Percentiles rank a stretch among this genome's conserved stretches.
Evolutionary conservation across 345 rosid species (phyloP).

Genomic region (Acer campestre): DNA sequence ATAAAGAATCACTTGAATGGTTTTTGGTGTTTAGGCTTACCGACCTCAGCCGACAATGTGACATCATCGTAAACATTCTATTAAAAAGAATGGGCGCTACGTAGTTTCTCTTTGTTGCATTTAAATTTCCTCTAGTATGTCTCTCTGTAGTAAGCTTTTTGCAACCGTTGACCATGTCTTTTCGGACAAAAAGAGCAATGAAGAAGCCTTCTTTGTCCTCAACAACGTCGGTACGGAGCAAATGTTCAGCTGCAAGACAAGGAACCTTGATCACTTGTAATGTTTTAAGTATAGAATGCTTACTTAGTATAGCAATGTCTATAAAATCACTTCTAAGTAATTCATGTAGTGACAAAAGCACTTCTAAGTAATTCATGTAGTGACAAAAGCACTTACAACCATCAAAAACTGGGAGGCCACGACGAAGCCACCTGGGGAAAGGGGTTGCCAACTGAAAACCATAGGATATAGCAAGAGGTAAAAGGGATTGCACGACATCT

Average conservation of each 20-base stretch:
- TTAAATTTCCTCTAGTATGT: not conserved
- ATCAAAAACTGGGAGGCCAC: conserved; percentile 70
- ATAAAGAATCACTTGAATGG: not conserved
- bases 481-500: conserved; percentile 69
- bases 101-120: not conserved
- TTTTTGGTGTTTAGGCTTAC: not conserved
- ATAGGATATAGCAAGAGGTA: conserved; percentile 51
- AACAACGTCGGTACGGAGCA: conserved; percentile 51
- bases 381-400: conserved; percentile 57
- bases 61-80: conserved; percentile 32
- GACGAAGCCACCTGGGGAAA: conserved; percentile 71
- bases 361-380: conserved; percentile 24
- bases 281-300: too few relatives aligned
- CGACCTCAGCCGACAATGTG: not conserved
- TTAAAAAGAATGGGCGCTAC: conserved; percentile 23
- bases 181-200: conserved; percentile 8
- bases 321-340: too few relatives aligned
- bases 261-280: too few relatives aligned
- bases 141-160: not conserved
- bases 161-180: conserved; percentile 54
- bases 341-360: not conserved
- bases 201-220: conserved; percentile 93
- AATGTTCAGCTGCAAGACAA: conserved; percentile 40
- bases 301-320: too few relatives aligned
- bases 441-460: conserved; percentile 71